Evolutionary conservation across 2,329 filamentous ascomycete species (phyloP).

Genomic region (Pseudocercospora fijiensis): DNA sequence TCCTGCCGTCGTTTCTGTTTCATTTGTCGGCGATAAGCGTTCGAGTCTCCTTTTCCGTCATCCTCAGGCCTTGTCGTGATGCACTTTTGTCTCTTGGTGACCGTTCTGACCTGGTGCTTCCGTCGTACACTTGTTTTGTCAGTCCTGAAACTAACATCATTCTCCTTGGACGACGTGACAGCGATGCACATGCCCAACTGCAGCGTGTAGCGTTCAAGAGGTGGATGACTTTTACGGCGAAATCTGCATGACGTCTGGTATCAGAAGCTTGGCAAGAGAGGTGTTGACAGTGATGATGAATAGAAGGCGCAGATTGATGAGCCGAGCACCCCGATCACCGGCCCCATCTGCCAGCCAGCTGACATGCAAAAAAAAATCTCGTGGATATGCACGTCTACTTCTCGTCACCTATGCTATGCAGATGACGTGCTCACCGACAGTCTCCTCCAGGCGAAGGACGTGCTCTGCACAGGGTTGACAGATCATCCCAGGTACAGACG

Average conservation of each 20-base stretch:
- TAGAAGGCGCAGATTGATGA: not conserved
- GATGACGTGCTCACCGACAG: conserved; percentile 6
- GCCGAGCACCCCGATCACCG: not conserved
- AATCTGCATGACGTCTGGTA: no score
- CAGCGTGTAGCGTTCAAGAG: no score
- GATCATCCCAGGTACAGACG: not conserved
- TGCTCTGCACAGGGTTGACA: not conserved
- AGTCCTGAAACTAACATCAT: no score
- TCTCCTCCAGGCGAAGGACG: not conserved
- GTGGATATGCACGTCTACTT: not conserved
- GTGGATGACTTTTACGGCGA: no score
- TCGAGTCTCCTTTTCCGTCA: not conserved
- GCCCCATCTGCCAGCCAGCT: not conserved
- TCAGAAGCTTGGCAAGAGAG: no score
- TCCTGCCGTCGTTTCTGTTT: no score
- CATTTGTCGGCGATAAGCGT: no score
- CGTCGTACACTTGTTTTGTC: no score
- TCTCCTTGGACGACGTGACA: no score
- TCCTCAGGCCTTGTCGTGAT: not conserved
- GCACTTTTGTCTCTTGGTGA: not conserved
- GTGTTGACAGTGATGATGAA: no score
- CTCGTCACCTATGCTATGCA: not conserved
- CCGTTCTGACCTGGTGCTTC: no score
- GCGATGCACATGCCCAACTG: no score
- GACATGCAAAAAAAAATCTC: not conserved